A percentile compares a stretch with the other conserved stretches of the same genome.
These are phyloP conservation scores for Echites panduratus DNA, from an alignment of 257 asterid genomes.

Conservation along the genomic window DNA sequence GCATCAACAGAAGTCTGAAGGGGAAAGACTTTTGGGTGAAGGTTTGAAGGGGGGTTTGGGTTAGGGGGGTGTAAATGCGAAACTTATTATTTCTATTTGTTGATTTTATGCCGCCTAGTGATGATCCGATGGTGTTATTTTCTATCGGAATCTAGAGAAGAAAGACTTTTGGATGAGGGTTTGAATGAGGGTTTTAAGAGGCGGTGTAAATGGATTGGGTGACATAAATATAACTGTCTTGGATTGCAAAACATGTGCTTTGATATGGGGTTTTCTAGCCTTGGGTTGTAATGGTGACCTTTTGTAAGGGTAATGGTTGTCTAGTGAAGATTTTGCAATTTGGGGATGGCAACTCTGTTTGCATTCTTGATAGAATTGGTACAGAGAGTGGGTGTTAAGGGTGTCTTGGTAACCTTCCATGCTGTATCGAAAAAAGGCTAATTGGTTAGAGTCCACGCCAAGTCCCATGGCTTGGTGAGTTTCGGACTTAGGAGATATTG, in stretches of 20 bases:
- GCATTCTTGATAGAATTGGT: constrained; percentile 95
- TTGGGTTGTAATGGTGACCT: constrained; percentile 91
- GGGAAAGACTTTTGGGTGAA: no score
- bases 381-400: no score
- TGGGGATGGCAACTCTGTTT: constrained; percentile 83
- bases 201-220: constrained; percentile 69
- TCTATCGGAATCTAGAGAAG: no score
- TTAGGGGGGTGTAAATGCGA: no score
- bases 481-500: no score
- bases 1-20: no score
- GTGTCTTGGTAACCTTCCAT: constrained; percentile 96
- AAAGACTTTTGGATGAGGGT: no score
- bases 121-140: no score
- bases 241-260: constrained; percentile 78
- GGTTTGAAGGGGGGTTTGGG: no score
- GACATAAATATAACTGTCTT: constrained; percentile 64
- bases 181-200: no score
- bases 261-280: constrained; percentile 87
- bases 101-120: no score
- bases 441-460: constrained; percentile 88
- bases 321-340: constrained; percentile 72
- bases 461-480: constrained; percentile 88
- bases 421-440: constrained; percentile 95
- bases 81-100: no score
- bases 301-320: constrained; percentile 68